phyloP scores from a whole-genome alignment of 78 protist genomes.

The Blattamonas nauphoetae region DNA sequence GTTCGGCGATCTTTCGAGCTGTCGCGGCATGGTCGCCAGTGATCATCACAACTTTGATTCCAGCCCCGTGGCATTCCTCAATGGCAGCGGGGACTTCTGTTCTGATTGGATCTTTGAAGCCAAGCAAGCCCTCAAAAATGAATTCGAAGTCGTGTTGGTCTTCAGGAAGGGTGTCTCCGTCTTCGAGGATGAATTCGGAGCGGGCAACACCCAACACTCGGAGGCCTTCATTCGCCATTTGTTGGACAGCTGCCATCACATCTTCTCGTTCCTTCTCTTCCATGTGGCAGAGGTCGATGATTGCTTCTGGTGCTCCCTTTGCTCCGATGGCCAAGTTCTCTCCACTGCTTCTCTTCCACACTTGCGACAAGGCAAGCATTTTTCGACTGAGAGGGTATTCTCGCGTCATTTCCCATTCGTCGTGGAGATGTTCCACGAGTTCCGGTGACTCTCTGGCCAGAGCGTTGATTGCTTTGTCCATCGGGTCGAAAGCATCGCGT shows the following conservation, averaged over 20 bases:
- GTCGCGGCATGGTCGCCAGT: conserved; percentile 2
- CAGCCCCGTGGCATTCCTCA: neutral
- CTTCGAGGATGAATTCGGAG: neutral
- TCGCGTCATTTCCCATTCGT: neutral
- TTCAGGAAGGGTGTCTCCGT: neutral
- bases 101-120: conserved; percentile 7
- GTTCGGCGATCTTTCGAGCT: neutral
- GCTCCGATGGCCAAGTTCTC: neutral
- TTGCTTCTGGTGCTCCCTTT: conserved; percentile 10
- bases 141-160: neutral
- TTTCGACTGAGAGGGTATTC: neutral
- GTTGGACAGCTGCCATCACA: neutral
- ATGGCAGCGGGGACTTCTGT: neutral
- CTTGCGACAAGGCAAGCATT: neutral
- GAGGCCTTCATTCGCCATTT: neutral
- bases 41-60: neutral
- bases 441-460: neutral
- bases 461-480: conserved; percentile 4
- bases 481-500: neutral
- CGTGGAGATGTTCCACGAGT: conserved; percentile 5
- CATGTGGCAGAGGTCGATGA: neutral
- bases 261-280: neutral
- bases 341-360: neutral
- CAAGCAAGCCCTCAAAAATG: neutral
- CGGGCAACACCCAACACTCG: neutral